A percentile compares a stretch with the other conserved stretches of the same genome.
Conservation (phyloP, 306 rosid species). For the Ormosia semicastrata region DNA sequence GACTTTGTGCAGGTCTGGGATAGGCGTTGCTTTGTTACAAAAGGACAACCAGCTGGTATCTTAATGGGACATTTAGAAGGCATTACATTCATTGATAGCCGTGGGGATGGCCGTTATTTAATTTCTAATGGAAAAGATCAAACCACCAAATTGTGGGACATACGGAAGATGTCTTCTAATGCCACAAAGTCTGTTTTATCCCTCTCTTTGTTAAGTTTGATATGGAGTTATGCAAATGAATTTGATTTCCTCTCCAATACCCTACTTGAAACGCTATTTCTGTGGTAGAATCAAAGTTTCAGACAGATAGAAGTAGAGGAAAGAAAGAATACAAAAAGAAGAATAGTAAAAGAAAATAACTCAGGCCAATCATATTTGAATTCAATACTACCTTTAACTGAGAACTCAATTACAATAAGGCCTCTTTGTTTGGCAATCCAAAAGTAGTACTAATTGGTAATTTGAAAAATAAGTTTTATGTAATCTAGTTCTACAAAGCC, state of each 20-base stretch:
- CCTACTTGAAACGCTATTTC: neutral
- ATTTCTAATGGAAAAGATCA: conserved; percentile 95
- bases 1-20: conserved; percentile 79
- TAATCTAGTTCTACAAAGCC: neutral
- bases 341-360: neutral
- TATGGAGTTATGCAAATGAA: neutral
- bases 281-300: neutral
- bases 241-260: neutral
- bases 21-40: conserved; percentile 72
- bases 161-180: conserved; percentile 72
- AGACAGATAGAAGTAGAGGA: neutral
- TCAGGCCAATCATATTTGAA: neutral
- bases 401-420: neutral
- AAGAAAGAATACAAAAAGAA: neutral
- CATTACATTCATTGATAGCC: conserved; percentile 78
- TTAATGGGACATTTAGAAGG: conserved; percentile 90
- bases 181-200: conserved; percentile 40
- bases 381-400: neutral
- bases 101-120: conserved; percentile 89
- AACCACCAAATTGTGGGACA: conserved; percentile 92
- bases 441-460: neutral
- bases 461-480: neutral
- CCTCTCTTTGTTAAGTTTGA: neutral
- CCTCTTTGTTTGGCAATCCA: neutral
- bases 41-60: conserved; percentile 73